Percentiles rank a stretch among this genome's conserved stretches.
Evolutionary conservation across 1,139 yeast genomes (phyloP).

Genomic region (Casaregolazyma lundiana): DNA sequence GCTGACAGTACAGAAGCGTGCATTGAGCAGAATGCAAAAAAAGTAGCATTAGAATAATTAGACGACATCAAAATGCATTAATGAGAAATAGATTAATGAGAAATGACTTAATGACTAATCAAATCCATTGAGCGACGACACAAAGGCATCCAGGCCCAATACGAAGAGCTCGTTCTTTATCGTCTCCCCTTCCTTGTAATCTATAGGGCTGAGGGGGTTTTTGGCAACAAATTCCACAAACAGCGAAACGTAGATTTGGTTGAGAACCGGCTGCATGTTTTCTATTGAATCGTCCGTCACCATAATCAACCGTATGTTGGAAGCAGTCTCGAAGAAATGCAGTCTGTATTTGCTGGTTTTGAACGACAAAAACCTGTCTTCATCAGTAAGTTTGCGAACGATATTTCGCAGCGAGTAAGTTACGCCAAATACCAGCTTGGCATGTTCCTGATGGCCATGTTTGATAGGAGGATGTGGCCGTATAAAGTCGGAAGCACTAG

Average conservation of each 20-base stretch:
- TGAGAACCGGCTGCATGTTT: slow-evolving; percentile 55
- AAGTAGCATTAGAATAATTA: slow-evolving; percentile 6
- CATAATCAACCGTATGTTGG: slow-evolving; percentile 71
- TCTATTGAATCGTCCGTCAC: slow-evolving; percentile 65
- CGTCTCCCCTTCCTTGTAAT: slow-evolving; percentile 32
- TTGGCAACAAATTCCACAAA: slow-evolving; percentile 67
- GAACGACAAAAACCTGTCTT: slow-evolving; percentile 59
- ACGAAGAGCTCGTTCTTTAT: slow-evolving; percentile 39
- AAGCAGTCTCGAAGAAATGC: slow-evolving; percentile 74
- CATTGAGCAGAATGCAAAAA: slow-evolving; percentile 1
- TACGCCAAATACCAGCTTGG: slow-evolving; percentile 84
- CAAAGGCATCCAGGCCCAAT: slow-evolving; percentile 37
- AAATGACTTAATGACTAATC: slow-evolving; percentile 13
- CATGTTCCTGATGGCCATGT: slow-evolving; percentile 45
- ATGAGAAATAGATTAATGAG: background rate
- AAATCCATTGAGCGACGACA: slow-evolving; percentile 35
- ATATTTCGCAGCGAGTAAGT: slow-evolving; percentile 74
- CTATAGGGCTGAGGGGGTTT: slow-evolving; percentile 44
- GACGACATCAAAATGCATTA: background rate
- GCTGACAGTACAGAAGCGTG: slow-evolving; percentile 2
- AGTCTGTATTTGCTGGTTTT: slow-evolving; percentile 70
- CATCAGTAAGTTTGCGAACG: slow-evolving; percentile 54
- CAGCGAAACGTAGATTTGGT: slow-evolving; percentile 61
- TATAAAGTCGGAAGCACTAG: slow-evolving; percentile 5
- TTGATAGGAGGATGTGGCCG: slow-evolving; percentile 11